Evolutionary conservation across 1,284 basidiomycete genomes (phyloP), one percentile per base, ranked within the genome.

Genomic region (Phylloporus sp.): DNA sequence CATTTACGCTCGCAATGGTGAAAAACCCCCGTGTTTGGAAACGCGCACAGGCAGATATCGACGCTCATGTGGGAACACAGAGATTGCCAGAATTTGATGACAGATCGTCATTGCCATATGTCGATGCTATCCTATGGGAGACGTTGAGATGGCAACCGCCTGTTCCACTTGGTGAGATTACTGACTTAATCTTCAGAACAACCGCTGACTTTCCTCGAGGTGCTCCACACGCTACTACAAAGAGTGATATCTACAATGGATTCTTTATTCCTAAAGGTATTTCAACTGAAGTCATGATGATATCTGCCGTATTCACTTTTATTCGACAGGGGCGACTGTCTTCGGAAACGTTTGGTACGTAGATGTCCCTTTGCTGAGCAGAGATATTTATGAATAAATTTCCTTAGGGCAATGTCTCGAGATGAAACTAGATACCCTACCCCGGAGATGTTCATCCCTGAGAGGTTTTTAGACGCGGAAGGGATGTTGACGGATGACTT

Each of bases 21-120:
- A 58, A 77, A 29, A 68, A 80, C 43, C 80, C 80, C 1, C 73
- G 77, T 2, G 73, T 75, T 5, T 78, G 76, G 65, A 66, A 68
- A 56, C 71, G 68, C 5, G 80, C 81, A 2, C 82, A 83, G 52
- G 71, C 70, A 32, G 82, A 85, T 58, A 72, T 84, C 14, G 82
- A 84, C 63, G 62, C 66, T 2, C 77, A 82, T 8, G 60, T 82
- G 25, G 82, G 82, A 5, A 53, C 49, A 2, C 76, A 78, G 14
- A 72, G 81, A 20, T 72, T 85, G 1, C 84, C 84, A 0, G 75
- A 70, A 1, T 81, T 83, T 37, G 73, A 73, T 14, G 85, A 85
- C 63, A 69, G 78, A 35, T 65, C 73, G 4, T 66, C 65, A 0
- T 70, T 85, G 35, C 80, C 81, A 0, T 84, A 82, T 62, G 65